Percentiles rank a stretch among this genome's conserved stretches.
These are phyloP conservation scores for Lagenaria siceraria DNA, from an alignment of 306 rosid species.

Conservation along the genomic window DNA sequence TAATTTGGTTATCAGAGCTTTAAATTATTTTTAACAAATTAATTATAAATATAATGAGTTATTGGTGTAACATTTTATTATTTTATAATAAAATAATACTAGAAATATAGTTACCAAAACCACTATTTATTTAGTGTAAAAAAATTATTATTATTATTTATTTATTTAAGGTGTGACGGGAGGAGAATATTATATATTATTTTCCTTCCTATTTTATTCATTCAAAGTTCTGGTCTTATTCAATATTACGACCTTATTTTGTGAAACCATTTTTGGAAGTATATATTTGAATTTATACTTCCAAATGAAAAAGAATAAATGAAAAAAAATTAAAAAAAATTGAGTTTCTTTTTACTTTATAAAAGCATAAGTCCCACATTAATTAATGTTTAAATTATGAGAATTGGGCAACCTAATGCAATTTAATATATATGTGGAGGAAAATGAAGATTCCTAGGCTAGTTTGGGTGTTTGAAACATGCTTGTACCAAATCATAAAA, in stretches of 20 bases:
- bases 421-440: not conserved
- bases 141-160: not conserved
- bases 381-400: not conserved
- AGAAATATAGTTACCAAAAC: not conserved
- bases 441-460: not conserved
- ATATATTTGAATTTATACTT: not conserved
- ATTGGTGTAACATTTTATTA: not conserved
- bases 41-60: not conserved
- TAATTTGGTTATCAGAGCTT: not conserved
- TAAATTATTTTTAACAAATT: not conserved
- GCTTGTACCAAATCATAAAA: not conserved
- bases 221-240: not conserved
- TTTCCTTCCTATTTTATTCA: not conserved
- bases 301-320: not conserved
- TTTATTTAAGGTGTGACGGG: not conserved
- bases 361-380: not conserved
- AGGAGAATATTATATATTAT: not conserved
- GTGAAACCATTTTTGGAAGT: not conserved
- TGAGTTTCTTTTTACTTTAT: not conserved
- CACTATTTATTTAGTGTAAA: not conserved
- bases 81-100: not conserved
- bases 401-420: conserved; percentile 1
- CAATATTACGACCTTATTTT: not conserved
- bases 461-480: not conserved
- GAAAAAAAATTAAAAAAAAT: not conserved